phyloP scores from a whole-genome alignment of 2,329 filamentous ascomycete species.

The Periconia sp. region DNA sequence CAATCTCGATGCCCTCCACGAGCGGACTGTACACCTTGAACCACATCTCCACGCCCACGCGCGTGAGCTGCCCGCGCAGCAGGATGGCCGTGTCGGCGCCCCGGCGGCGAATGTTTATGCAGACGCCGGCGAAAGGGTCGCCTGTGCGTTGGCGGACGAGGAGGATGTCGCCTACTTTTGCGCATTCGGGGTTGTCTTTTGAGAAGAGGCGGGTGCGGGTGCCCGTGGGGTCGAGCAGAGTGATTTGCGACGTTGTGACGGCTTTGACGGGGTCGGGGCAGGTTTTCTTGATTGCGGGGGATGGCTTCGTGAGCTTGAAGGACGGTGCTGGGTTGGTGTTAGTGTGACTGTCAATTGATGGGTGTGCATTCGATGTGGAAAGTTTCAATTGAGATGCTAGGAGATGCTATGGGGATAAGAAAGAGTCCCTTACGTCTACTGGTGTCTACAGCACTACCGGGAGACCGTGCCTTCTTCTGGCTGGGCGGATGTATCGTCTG shows the following conservation, averaged over 20 bases:
- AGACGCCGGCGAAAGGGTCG: conserved; percentile 89
- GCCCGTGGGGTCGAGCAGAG: conserved; percentile 81
- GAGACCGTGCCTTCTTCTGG: too few relatives aligned
- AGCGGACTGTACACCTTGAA: conserved; percentile 93
- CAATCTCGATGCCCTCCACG: conserved; percentile 89
- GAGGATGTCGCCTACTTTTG: conserved; percentile 86
- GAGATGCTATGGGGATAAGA: too few relatives aligned
- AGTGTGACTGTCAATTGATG: too few relatives aligned
- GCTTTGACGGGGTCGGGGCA: conserved; percentile 72
- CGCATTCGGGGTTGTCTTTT: conserved; percentile 76
- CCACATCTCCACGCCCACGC: conserved; percentile 94
- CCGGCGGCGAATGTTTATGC: conserved; percentile 82
- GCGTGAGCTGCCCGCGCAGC: conserved; percentile 83
- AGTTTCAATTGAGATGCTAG: too few relatives aligned
- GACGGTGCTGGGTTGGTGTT: conserved; percentile 9
- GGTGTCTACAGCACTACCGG: too few relatives aligned
- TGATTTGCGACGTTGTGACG: conserved; percentile 72
- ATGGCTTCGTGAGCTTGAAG: conserved; percentile 1
- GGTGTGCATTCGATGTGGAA: background rate
- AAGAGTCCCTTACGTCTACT: too few relatives aligned
- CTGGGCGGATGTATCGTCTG: background rate
- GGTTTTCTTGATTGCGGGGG: conserved; percentile 56
- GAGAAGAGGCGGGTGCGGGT: conserved; percentile 83
- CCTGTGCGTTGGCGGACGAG: conserved; percentile 84
- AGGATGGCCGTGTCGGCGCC: conserved; percentile 89